Base-by-base conservation (phyloP, 805 yeast genomes). In the Schwanniomyces polymorphus region DNA sequence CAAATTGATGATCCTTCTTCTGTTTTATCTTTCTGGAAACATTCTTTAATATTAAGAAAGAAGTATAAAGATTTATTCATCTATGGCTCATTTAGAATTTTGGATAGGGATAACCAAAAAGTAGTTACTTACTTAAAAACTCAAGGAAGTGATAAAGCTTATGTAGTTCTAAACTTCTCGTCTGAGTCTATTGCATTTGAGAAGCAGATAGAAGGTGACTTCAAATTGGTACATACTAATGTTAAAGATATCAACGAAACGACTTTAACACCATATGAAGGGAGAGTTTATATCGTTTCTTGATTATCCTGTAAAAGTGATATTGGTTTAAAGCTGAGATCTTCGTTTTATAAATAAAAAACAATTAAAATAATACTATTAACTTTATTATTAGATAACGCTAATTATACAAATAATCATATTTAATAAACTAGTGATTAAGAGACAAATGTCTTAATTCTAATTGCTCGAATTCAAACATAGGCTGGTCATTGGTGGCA, bases 1-100 rank as follows among this genome's bases (percentile, higher is more conserved):
- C 82, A 80, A 58, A 57, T 65, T 16, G 51, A 67, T 38, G 80
- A 80, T 56, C 74, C 76, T 6, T 51, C 70, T 38, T 79, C 84
- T 0, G 65, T 78, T 27, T 66, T 72, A 52, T 56, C 60, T 49
- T 80, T 76, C 64, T 80, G 78, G 74, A 68, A 67, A 50, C 64
- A 66, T 50, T 69, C 76, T 5, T 57, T 80, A 52, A 53, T 55
- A 38, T 45, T 69, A 10, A 75, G 85, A 65, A 77, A 76, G 58
- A 58, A 60, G 37, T 57, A 70, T 64, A 70, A 68, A 52, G 79
- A 77, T 35, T 50, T 72, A 12, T 61, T 78, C 42, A 65, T 72
- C 37, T 73, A 76, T 55, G 85, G 85, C 21, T 58, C 59, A 33
- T 72, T 79, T 48, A 68, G 70, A 43, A 59, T 75, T 37, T 54